Evolutionary conservation across 257 asterid genomes (phyloP), one percentile per base, ranked within the genome.

Genomic region (Gynochthodes officinalis): DNA sequence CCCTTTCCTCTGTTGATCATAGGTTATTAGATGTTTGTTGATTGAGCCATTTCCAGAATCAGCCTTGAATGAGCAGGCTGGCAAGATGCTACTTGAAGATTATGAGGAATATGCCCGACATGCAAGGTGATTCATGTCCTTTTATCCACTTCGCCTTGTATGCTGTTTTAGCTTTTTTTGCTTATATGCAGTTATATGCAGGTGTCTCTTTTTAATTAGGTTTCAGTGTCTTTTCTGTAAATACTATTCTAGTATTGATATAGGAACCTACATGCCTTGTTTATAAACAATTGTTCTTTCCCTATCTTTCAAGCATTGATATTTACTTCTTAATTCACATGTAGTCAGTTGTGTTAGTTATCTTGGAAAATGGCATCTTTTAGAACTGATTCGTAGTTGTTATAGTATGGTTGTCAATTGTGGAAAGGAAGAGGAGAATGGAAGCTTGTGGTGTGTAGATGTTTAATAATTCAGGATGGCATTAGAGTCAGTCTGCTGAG

Each of bases 21-120:
- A 94, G 98, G 99, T 94, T 79, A 89, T 94, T 72, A 88, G 99
- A 85, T 94, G 98, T 83, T 85, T 94, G 81, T 75, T 94, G 77
- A 91, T 94, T 53, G 99, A 94, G 77, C 98, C 99, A 72, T 94
- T 94, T 86, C 98, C 99, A 9, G 98, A 94, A 83, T 94, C 99
- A 30, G 98, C 99, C 23, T 78, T 94, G 72, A 94, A 94, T 58
- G 99, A 94, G 83, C 95, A 89, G 79, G 99, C 98, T 49, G 99
- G 97, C 81, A 94, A 91, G 85, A 84, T 94, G 98, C 90, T 94
- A 60, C 97, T 90, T 33, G 97, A 91, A 74, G 71, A 94, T 78
- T 94, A 94, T 32, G 97, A 90, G 2, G 98, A 94, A 80, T 94
- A 94, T 60, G 97, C 97, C 43, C 86, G 87, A 80, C 92, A 86